Evolutionary conservation across 345 rosid species (phyloP), one percentile per base, ranked within the genome.

Genomic region (Aethionema arabicum): DNA sequence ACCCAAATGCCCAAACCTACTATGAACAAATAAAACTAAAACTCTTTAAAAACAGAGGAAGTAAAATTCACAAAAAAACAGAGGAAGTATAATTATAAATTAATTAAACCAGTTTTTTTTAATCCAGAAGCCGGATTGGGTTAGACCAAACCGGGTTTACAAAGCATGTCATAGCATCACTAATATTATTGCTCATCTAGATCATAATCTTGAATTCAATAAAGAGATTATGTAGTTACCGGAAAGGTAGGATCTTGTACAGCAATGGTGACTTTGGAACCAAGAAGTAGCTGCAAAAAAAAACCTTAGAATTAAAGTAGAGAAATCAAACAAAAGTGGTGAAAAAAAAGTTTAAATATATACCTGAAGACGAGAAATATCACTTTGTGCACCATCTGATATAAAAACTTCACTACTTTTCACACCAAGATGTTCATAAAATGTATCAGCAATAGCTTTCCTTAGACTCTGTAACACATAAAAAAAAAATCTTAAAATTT

Each of bases 181-280:
- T n/a, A n/a, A n/a, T n/a, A n/a, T n/a, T n/a, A n/a, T n/a, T n/a
- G n/a, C n/a, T n/a, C n/a, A n/a, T n/a, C n/a, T n/a, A 21, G 27
- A 2, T 21, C 27, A 21, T 21, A 21, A 21, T 21, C 27, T 21
- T 21, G 27, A 21, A 21, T 21, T 21, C 27, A 21, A 2, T 21
- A 21, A 21, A 21, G 27, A 21, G 27, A 21, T 21, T 21, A 21
- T 11, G 63, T 32, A 21, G 43, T 67, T 63, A 80, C 88, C 56
- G 88, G 88, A 41, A 83, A 83, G 35, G 88, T 74, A 49, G 88
- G 88, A 54, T 83, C 88, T 68, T 83, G 88, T 41, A 75, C 88
- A 32, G 88, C 82, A 59, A 77, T 66, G 27, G 83, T 77, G 48
- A 76, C 80, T 15, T 46, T 49, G 30, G 88, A 72, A 31, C 88